Base-by-base conservation (phyloP, 371 early-diverging fungal genomes). In the Syncephalastrum monosporum region DNA sequence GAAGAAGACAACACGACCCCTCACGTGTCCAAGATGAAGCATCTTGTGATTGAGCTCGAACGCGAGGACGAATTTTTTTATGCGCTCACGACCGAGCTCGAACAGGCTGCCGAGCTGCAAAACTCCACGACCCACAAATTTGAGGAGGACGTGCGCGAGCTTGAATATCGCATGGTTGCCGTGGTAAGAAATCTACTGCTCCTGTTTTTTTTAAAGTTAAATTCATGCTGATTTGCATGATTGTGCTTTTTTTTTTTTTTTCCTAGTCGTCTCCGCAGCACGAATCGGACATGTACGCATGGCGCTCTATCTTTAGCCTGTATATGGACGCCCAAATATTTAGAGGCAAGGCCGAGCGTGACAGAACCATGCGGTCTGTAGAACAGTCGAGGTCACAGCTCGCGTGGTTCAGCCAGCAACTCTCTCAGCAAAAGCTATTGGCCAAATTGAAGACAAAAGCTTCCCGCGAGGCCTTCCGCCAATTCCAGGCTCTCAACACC, bases 301-400 rank as follows among this genome's bases (percentile, higher is more conserved):
- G 91, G 91, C 76, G 91, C 25, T 78, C 83, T 55, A 84, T 91
- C 24, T 84, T 91, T 41, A 75, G 79, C 14, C 53, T 86, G 19
- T 91, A 91, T 53, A 70, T 84, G 62, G 87, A 87, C 48, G 83
- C 89, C 3, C 80, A 87, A 41, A 82, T 91, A 5, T 90, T 88
- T 68, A 65, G 74, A 29, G 82, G 84, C 29, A 69, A 68, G 16
- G 69, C 55, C 4, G 85, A 84, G 50, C 50, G 77, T 23, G 73
- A 72, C 14, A 59, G 85, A 25, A 59, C 75, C 5, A 69, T 75
- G 15, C 74, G 74, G 25, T 68, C 83, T 0, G 80, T 82, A 0
- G 70, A 82, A 50, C 74, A 76, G 44, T 74, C 87, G 10, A 78
- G 79, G 55, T 62, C 69, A 17, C 83, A 86, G 55, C 74, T 88